These are phyloP conservation scores for Lonicera japonica DNA, from an alignment of 129 eudicot genomes.

Conservation along the genomic window DNA sequence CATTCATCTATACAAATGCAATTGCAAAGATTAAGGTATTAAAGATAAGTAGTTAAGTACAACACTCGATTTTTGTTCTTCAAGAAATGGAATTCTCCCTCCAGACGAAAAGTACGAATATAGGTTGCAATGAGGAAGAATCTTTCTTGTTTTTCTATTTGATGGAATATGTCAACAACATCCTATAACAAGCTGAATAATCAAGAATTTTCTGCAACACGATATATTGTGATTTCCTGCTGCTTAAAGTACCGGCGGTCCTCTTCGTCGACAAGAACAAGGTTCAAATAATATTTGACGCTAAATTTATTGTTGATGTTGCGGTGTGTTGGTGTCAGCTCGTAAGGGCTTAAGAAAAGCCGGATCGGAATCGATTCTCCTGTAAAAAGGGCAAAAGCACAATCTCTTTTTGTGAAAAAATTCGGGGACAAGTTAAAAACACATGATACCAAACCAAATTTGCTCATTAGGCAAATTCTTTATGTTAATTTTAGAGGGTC, in stretches of 20 bases:
- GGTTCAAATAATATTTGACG: conserved; percentile 85
- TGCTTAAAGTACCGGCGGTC: conserved; percentile 97
- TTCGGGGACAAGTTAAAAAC: background rate
- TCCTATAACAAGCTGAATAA: conserved; percentile 8
- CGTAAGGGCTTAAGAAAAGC: conserved; percentile 91
- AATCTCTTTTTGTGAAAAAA: background rate
- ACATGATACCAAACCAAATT: background rate
- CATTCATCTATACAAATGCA: background rate
- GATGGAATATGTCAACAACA: no score
- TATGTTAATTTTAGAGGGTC: no score
- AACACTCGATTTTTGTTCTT: background rate
- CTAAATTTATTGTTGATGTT: conserved; percentile 97
- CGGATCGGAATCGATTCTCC: conserved; percentile 97
- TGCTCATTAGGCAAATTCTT: background rate
- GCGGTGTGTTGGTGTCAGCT: conserved; percentile 90
- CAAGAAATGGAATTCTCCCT: background rate
- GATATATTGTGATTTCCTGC: conserved; percentile 87
- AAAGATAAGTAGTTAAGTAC: background rate
- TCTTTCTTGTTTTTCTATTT: background rate
- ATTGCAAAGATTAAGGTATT: background rate
- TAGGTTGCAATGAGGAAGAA: background rate
- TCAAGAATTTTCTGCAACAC: conserved; percentile 59
- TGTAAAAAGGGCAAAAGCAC: conserved; percentile 19
- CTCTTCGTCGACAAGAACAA: conserved; percentile 94
- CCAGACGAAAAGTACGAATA: background rate